Evolutionary conservation across 441 rosid genomes (phyloP).

Genomic region (Breynia disticha): DNA sequence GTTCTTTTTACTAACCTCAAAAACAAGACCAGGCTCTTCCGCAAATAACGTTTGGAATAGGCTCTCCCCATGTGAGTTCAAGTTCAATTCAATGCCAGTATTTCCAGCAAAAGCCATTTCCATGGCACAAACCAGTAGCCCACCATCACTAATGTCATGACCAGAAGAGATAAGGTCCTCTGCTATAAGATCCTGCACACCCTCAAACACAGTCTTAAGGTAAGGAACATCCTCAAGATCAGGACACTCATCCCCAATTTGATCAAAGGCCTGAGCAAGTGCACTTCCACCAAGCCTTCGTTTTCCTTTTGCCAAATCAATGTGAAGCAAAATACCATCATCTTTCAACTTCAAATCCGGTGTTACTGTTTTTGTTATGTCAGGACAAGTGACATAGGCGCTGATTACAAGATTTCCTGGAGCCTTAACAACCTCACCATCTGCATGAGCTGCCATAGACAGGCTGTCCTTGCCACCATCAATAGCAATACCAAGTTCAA

Average conservation of each 20-base stretch:
- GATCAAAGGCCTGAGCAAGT: slow-evolving; percentile 79
- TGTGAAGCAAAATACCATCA: slow-evolving; percentile 65
- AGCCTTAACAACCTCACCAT: slow-evolving; percentile 83
- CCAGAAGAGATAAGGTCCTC: slow-evolving; percentile 56
- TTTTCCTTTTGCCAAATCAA: slow-evolving; percentile 86
- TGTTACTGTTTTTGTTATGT: slow-evolving; percentile 85
- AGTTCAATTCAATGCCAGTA: slow-evolving; percentile 49
- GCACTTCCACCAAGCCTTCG: slow-evolving; percentile 90
- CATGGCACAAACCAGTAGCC: slow-evolving; percentile 56
- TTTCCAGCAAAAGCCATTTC: slow-evolving; percentile 99
- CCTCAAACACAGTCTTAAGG: slow-evolving; percentile 60
- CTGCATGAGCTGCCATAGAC: slow-evolving; percentile 88
- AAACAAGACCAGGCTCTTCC: slow-evolving; percentile 79
- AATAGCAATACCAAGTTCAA: slow-evolving; percentile 85
- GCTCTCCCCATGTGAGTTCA: slow-evolving; percentile 48
- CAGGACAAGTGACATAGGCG: slow-evolving; percentile 78
- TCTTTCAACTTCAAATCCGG: slow-evolving; percentile 81
- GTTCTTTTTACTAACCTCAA: slow-evolving; percentile 63
- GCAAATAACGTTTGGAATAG: slow-evolving; percentile 73
- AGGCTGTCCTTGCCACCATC: slow-evolving; percentile 98
- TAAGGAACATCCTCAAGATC: slow-evolving; percentile 77
- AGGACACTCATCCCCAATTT: slow-evolving; percentile 80
- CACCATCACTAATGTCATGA: slow-evolving; percentile 96
- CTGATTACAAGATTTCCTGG: slow-evolving; percentile 96
- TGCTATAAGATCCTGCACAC: slow-evolving; percentile 60